A percentile compares a stretch with the other conserved stretches of the same genome.
phyloP scores from a whole-genome alignment of 2,329 filamentous ascomycete genomes.

The Colletotrichum caudatum region DNA sequence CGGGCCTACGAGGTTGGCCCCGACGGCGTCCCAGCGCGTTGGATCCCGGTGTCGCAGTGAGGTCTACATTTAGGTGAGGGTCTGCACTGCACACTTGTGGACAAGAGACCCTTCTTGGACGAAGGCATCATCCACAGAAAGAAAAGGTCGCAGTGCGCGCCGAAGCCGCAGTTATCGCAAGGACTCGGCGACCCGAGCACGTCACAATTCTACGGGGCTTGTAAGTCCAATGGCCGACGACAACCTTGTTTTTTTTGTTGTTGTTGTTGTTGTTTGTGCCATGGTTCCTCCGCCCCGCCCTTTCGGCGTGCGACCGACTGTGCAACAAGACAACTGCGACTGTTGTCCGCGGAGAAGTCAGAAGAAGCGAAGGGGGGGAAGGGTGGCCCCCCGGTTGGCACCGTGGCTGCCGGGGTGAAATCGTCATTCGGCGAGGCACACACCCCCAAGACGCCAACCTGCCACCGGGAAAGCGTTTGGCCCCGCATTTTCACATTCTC shows the following conservation, averaged over 20 bases:
- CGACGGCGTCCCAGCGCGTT: slow-evolving; percentile 70
- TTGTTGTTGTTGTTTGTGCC: slow-evolving; percentile 10
- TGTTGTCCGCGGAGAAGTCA: slow-evolving; percentile 38
- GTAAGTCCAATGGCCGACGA: slow-evolving; percentile 15
- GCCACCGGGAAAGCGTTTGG: slow-evolving; percentile 31
- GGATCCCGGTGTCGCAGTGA: slow-evolving; percentile 58
- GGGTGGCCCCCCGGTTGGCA: slow-evolving; percentile 37
- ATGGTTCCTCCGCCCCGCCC: slow-evolving; percentile 4
- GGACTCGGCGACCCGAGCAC: slow-evolving; percentile 20
- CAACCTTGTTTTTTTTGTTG: slow-evolving; percentile 32
- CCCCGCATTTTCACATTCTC: slow-evolving; percentile 29
- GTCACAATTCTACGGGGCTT: slow-evolving; percentile 20
- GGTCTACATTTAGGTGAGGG: slow-evolving; percentile 4
- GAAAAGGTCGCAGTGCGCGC: slow-evolving; percentile 1
- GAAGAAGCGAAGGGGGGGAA: slow-evolving; percentile 21
- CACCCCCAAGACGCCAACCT: slow-evolving; percentile 30
- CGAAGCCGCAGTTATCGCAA: slow-evolving; percentile 29
- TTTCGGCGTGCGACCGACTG: not conserved
- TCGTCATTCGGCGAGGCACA: slow-evolving; percentile 36
- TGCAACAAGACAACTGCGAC: slow-evolving; percentile 1
- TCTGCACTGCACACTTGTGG: not conserved
- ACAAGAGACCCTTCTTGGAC: not conserved
- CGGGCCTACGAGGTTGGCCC: slow-evolving; percentile 68
- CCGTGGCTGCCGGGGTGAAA: slow-evolving; percentile 33
- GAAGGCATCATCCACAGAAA: not conserved